Base-by-base conservation (phyloP, 192 early-diverging fungal genomes). In the Globomyces pollinis-pini region DNA sequence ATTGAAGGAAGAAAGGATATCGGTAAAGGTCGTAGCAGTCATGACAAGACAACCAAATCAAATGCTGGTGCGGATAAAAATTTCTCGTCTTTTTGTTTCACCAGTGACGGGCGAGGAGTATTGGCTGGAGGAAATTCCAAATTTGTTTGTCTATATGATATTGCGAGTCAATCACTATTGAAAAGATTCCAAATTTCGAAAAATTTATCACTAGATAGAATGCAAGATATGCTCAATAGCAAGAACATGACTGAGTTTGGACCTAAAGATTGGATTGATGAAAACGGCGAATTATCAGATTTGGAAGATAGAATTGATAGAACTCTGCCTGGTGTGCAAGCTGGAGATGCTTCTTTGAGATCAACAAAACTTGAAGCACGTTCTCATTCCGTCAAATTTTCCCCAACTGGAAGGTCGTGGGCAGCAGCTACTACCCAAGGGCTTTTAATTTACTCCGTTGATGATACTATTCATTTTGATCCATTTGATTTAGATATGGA, bases 401-500 rank as follows among this genome's bases (percentile, higher is more conserved):
- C 95, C 1, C 95, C 95, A 30, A 97, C 91, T 0, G 93, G 92
- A 18, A 79, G 91, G 26, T 83, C 91, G 21, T 99, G 93, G 93
- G 92, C 93, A 1, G 89, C 94, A 0, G 93, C 94, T 6, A 86
- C 93, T 12, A 97, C 94, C 3, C 93, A 99, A 56, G 97, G 97
- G 6, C 71, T 99, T 24, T 59, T 98, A 52, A 84, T 99, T 42
- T 99, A 97, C 74, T 89, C 93, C 13, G 72, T 99, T 32, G 97
- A 99, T 64, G 91, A 98, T 41, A 78, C 79, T 1, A 73, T 97
- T 20, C 58, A 88, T 50, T 99, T 99, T 67, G 97, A 99, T 70
- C 97, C 97, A 20, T 98, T 94, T 69, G 94, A 99, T 73, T 83
- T 99, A 2, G 95, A 98, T 62, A 83, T 94, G 30, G 89, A 96